phyloP scores from a whole-genome alignment of 2,329 filamentous ascomycete species.

The Fusarium scirpi region DNA sequence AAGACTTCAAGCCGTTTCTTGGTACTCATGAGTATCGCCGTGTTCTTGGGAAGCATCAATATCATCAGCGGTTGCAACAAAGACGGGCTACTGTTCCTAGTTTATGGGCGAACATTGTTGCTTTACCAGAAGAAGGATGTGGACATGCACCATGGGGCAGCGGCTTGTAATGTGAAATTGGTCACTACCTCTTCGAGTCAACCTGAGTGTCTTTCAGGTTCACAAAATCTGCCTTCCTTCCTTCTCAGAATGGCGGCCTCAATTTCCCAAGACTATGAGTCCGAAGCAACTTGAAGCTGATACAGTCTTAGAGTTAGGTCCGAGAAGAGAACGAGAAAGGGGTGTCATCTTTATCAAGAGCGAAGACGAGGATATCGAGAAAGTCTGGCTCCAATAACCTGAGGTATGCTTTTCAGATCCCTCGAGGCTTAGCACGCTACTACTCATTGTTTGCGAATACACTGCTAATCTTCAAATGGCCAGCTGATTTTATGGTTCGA shows the following conservation, averaged over 20 bases:
- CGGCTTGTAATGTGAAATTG: neutral
- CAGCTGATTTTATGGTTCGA: conserved; percentile 22
- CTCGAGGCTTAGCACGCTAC: neutral
- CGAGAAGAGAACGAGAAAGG: neutral
- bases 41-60: neutral
- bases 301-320: conserved; percentile 6
- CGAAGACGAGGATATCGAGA: neutral
- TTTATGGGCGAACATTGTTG: neutral
- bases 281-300: conserved; percentile 17
- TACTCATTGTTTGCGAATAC: neutral
- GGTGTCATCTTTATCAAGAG: neutral
- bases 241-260: neutral
- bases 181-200: neutral
- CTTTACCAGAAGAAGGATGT: neutral
- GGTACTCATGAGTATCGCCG: neutral
- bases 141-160: neutral
- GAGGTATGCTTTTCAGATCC: conserved; percentile 2
- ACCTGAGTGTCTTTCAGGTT: neutral
- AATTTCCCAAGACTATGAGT: neutral
- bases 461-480: neutral
- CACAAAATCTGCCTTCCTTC: neutral
- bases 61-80: neutral
- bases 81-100: neutral
- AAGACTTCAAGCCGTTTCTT: neutral
- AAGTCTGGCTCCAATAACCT: neutral